A percentile compares a stretch with the other conserved stretches of the same genome.
Evolutionary conservation across 1,284 basidiomycete genomes (phyloP).

Genomic region (Ustilago crameri): DNA sequence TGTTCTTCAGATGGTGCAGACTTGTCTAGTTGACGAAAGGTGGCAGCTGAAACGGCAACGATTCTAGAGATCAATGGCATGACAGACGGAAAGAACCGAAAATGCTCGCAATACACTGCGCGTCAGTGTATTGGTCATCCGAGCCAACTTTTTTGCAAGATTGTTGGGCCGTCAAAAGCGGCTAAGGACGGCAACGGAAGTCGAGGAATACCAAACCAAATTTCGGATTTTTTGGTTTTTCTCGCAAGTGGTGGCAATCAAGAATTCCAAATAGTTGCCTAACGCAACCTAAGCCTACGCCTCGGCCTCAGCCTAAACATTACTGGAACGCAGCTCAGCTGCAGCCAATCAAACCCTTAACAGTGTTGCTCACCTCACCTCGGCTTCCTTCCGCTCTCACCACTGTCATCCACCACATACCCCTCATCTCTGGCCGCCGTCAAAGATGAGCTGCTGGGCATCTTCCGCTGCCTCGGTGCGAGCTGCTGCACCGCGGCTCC

Average conservation of each 20-base stretch:
- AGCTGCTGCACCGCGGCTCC: conserved; percentile 20
- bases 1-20: no score
- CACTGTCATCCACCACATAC: conserved; percentile 1
- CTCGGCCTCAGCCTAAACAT: no score
- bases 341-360: conserved; percentile 1
- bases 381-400: not conserved
- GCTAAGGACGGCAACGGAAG: not conserved
- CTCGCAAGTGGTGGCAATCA: conserved; percentile 13
- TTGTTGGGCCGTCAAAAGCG: no score
- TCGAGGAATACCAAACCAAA: not conserved
- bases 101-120: not conserved
- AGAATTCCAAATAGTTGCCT: not conserved
- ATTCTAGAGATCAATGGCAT: no score
- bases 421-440: not conserved
- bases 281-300: no score
- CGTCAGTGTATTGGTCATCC: not conserved
- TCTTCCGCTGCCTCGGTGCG: conserved; percentile 21
- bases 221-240: conserved; percentile 6
- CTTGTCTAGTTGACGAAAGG: no score
- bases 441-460: conserved; percentile 36
- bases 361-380: not conserved
- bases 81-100: conserved; percentile 18
- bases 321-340: not conserved
- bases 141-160: no score
- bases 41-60: no score